Evolutionary conservation across 768 basidiomycete species (phyloP).

Genomic region (Amanita pallidorosea): DNA sequence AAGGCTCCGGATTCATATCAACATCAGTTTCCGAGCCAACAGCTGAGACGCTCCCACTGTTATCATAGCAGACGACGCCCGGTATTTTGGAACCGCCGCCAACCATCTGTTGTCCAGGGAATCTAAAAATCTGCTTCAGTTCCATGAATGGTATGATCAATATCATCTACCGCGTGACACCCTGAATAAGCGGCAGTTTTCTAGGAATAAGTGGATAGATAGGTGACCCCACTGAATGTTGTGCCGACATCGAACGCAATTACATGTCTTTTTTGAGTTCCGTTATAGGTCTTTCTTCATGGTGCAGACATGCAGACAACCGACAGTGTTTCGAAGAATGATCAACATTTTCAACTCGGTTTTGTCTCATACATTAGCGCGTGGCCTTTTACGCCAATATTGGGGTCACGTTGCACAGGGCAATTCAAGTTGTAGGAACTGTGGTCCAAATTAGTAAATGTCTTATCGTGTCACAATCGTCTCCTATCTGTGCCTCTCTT

Average conservation of each 20-base stretch:
- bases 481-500: no score
- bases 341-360: no score
- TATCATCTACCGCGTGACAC: constrained; percentile 10
- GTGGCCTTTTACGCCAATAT: no score
- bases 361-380: no score
- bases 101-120: not conserved
- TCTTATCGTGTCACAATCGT: no score
- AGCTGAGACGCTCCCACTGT: not conserved
- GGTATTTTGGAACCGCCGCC: constrained; percentile 30
- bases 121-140: not conserved
- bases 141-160: not conserved
- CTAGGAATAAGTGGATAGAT: constrained; percentile 11
- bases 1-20: not conserved
- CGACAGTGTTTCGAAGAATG: not conserved
- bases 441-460: no score
- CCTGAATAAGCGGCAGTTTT: constrained; percentile 10
- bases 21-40: constrained; percentile 2
- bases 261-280: not conserved
- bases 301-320: not conserved
- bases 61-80: constrained; percentile 2
- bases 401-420: no score
- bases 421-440: no score
- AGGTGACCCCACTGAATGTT: not conserved
- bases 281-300: not conserved
- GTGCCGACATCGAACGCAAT: constrained; percentile 1